Evolutionary conservation across 148 eudicot species (phyloP), one percentile per base, ranked within the genome.

Genomic region (Nepenthes mirabilis): DNA sequence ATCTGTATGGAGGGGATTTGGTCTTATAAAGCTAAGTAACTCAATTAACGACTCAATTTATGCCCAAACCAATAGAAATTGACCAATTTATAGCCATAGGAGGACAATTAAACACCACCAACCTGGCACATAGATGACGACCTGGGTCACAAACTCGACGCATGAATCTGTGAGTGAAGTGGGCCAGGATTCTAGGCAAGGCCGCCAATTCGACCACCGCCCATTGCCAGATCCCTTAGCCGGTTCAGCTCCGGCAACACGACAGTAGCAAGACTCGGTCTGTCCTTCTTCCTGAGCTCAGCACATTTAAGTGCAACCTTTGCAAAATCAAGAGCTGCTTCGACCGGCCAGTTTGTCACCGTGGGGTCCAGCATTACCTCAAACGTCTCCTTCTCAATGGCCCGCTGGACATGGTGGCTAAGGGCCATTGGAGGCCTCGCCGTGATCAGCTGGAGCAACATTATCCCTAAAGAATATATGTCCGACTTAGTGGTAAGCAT

Each of bases 381-480:
- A 23, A 69, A 62, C 33, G 45, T 49, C 33, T 67, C 72, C 8
- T 47, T 56, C 36, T 63, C 67, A 11, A 69, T 63, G 4, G 72
- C 61, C n/a, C 58, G 7, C 14, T 62, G 60, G 1, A 63, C 72
- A 36, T 69, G 61, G 43, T 63, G 67, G 10, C 62, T 57, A 47
- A 69, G 47, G 37, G 67, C 72, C 72, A 69, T 69, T 7, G 72
- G 62, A 9, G 72, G 72, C 48, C 57, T 69, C 1, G 61, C 72
- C 3, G 72, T 69, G 37, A 69, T 69, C 49, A 69, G 56, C 43
- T 69, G 72, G 1, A 69, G 56, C 1, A 69, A 52, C 61, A 69
- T 36, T 34, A 69, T 69, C 11, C 72, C 72, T 8, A 69, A 47
- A 1, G 72, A 69, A 36, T 69, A 69, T 23, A 69, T 63, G 48